A percentile compares a stretch with the other conserved stretches of the same genome.
Conservation (phyloP, 495 filamentous ascomycete genomes). For the Geoglossum glabrum region DNA sequence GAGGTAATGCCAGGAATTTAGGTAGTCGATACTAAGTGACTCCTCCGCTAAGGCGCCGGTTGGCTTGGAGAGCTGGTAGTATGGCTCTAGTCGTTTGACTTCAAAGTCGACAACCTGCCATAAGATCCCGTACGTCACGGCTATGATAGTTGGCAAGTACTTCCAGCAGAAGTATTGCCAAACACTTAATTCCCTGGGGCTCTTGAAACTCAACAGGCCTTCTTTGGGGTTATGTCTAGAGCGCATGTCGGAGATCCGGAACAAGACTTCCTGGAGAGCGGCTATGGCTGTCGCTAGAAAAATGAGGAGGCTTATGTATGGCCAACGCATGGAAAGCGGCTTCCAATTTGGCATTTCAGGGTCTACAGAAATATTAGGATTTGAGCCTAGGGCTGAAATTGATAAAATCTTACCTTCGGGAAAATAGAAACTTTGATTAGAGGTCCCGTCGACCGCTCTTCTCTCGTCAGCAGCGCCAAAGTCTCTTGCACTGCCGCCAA, state of each 20-base stretch:
- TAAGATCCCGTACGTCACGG: constrained; percentile 50
- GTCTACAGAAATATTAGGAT: constrained; percentile 27
- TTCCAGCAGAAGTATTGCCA: constrained; percentile 46
- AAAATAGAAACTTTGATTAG: constrained; percentile 14
- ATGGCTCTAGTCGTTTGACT: constrained; percentile 52
- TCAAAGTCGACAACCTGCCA: constrained; percentile 62
- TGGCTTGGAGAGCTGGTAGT: constrained; percentile 48
- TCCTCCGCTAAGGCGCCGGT: constrained; percentile 41
- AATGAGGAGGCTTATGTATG: constrained; percentile 36
- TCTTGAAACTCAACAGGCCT: constrained; percentile 29
- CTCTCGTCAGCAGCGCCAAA: not conserved
- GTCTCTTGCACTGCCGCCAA: not conserved
- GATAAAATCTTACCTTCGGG: constrained; percentile 7
- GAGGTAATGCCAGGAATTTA: constrained; percentile 40
- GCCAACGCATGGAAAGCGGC: constrained; percentile 47
- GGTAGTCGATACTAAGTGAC: constrained; percentile 53
- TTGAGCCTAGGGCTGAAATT: not conserved
- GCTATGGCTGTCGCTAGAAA: constrained; percentile 34
- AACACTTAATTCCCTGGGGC: constrained; percentile 28
- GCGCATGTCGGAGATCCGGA: constrained; percentile 17
- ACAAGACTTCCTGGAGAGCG: constrained; percentile 37
- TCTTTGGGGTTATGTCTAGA: constrained; percentile 8
- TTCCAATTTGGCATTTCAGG: constrained; percentile 45
- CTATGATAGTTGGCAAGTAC: constrained; percentile 47
- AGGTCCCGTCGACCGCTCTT: not conserved